phyloP scores from a whole-genome alignment of 371 early-diverging fungal species.

The Haplosporangium sp. region DNA sequence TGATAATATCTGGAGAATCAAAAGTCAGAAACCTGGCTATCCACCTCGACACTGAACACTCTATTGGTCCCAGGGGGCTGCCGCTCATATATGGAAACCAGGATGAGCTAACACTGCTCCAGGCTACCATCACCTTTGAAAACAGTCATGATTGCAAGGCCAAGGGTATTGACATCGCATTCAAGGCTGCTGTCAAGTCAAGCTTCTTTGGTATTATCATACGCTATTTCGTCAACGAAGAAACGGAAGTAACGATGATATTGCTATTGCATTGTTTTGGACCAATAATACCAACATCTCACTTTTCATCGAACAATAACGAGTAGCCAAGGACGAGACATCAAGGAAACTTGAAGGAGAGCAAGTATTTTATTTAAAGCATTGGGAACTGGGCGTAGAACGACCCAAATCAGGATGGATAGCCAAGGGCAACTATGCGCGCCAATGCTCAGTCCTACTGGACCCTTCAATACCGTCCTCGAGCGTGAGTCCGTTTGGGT shows the following conservation, averaged over 20 bases:
- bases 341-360: slow-evolving; percentile 16
- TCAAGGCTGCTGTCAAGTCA: slow-evolving; percentile 22
- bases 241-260: background rate
- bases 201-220: slow-evolving; percentile 7
- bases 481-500: slow-evolving; percentile 8
- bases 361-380: slow-evolving; percentile 19
- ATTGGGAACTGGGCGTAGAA: slow-evolving; percentile 27
- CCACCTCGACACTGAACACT: slow-evolving; percentile 24
- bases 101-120: slow-evolving; percentile 15
- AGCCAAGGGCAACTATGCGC: slow-evolving; percentile 26
- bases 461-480: slow-evolving; percentile 31
- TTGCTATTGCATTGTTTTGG: background rate
- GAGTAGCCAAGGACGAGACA: slow-evolving; percentile 22
- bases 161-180: slow-evolving; percentile 22
- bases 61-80: slow-evolving; percentile 17
- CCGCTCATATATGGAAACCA: slow-evolving; percentile 27
- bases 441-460: slow-evolving; percentile 19
- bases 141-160: slow-evolving; percentile 27
- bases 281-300: background rate
- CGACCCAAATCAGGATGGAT: slow-evolving; percentile 28
- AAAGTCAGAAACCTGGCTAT: slow-evolving; percentile 24
- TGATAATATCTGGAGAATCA: slow-evolving; percentile 14
- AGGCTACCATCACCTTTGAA: slow-evolving; percentile 17
- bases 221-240: background rate
- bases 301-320: background rate